Evolutionary conservation across 441 rosid genomes (phyloP), one percentile per base, ranked within the genome.

Genomic region (Isatis lusitanica): DNA sequence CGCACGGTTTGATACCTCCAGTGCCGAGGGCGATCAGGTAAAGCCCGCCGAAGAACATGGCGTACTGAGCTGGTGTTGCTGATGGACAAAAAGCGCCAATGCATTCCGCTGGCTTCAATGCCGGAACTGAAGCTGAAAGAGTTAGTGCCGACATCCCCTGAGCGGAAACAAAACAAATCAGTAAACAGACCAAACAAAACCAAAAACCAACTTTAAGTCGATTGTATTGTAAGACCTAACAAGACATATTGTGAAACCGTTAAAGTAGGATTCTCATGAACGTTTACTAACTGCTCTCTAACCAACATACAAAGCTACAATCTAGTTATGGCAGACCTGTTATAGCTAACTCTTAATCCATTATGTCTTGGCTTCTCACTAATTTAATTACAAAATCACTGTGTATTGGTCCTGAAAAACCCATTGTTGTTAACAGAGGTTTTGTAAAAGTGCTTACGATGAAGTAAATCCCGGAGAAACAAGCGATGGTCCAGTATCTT

Each of bases 1-100:
- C 98, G 28, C 98, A 92, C 0, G 95, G 98, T 75, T 94, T 92
- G 88, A 93, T 93, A 15, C 98, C 97, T 72, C 98, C 96, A 9
- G 96, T 87, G 43, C 91, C 97, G 0, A 93, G 80, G 0, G 94
- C 97, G 69, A 89, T 88, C 74, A 93, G 84, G 85, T 91, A 93
- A 43, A 93, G 93, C 70, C 97, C 96, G 11, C 81, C 12, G 82
- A 88, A 91, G 80, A 93, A 88, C 38, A 88, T 85, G 1, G 80
- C 82, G 40, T 86, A 88, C 77, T 90, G 94, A 74, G 87, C 79
- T 35, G 85, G 56, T 7, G 88, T 84, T 48, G 96, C 89, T 4
- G 93, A 44, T 63, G 96, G 98, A 70, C 97, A 93, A 1, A 82
- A 12, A 10, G 74, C 58, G 43, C 79, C 92, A 47, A 81, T 79